Evolutionary conservation across 257 asterid species (phyloP), one percentile per base, ranked within the genome.

Genomic region (Petunia secreta): DNA sequence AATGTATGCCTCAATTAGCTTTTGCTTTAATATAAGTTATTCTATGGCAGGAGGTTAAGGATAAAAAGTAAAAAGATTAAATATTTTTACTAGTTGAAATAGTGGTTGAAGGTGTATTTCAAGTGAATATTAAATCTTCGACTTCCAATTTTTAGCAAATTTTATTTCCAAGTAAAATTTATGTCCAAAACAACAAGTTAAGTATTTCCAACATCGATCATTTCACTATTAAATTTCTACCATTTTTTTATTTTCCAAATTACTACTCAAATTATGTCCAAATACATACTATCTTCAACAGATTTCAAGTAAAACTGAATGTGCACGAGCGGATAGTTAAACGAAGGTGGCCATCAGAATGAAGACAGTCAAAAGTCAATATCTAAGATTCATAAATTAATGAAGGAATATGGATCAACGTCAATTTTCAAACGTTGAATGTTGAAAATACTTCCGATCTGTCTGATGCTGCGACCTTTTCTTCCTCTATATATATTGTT

Each of bases 361-460:
- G 37, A 43, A n/a, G 38, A 43, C 1, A 34, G 62, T 50, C 62
- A 50, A 50, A 41, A 11, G 77, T 50, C 62, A 36, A 73, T 50
- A 50, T 50, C 11, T 34, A 48, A 71, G 43, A 36, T 60, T 71
- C 11, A 34, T 2, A 50, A 25, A 34, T 71, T 1, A 41, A 13
- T 41, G 46, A 44, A 50, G 9, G 50, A 71, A 15, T 7, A 3
- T 59, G 44, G 16, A 46, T 43, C 43, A 48, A 25, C 75, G 81
- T 63, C 63, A 78, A 63, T 48, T 39, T 78, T 78, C 81, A 48
- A 78, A 78, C 0, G 62, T 78, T 78, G 81, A 78, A 46, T 66
- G 58, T 78, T 78, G 81, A 46, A 78, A 78, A 62, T 43, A 52
- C 3, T 63, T 48, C 7, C 63, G 36, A 1, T 4, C 16, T 63